A percentile compares a stretch with the other conserved stretches of the same genome.
These are phyloP conservation scores for Phytophthora fragariaefolia DNA, from an alignment of 352 stramenopile species.

Conservation along the genomic window DNA sequence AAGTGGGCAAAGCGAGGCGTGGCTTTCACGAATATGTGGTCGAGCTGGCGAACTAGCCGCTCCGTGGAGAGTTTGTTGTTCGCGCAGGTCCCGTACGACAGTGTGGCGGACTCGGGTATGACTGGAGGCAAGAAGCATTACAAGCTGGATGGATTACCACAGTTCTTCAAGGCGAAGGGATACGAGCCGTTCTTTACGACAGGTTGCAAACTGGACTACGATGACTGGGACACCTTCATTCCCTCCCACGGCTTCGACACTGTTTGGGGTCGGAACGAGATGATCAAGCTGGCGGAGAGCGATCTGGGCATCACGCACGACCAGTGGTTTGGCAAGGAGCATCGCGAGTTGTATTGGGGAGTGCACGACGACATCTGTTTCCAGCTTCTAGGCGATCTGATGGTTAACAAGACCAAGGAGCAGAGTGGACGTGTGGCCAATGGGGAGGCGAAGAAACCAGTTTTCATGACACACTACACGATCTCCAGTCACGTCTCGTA, in stretches of 20 bases:
- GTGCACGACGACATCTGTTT: conserved; percentile 69
- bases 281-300: conserved; percentile 41
- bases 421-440: conserved; percentile 33
- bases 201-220: conserved; percentile 44
- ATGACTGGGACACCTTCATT: conserved; percentile 53
- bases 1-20: conserved; percentile 57
- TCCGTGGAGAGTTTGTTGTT: conserved; percentile 57
- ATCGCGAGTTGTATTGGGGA: conserved; percentile 40
- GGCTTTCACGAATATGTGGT: conserved; percentile 49
- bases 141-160: conserved; percentile 19
- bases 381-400: conserved; percentile 49
- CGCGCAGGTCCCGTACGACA: conserved; percentile 51
- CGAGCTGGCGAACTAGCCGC: conserved; percentile 55
- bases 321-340: conserved; percentile 34
- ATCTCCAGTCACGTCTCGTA: conserved; percentile 65
- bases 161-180: conserved; percentile 51
- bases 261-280: conserved; percentile 43
- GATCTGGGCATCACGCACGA: conserved; percentile 38
- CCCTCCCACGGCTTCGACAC: conserved; percentile 53
- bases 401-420: conserved; percentile 52
- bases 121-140: conserved; percentile 34
- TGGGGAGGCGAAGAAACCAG: conserved; percentile 44
- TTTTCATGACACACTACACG: conserved; percentile 67
- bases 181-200: conserved; percentile 55
- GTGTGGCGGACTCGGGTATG: conserved; percentile 15